Evolutionary conservation across 257 asterid species (phyloP).

Genomic region (Thymus quinquecostatus): DNA sequence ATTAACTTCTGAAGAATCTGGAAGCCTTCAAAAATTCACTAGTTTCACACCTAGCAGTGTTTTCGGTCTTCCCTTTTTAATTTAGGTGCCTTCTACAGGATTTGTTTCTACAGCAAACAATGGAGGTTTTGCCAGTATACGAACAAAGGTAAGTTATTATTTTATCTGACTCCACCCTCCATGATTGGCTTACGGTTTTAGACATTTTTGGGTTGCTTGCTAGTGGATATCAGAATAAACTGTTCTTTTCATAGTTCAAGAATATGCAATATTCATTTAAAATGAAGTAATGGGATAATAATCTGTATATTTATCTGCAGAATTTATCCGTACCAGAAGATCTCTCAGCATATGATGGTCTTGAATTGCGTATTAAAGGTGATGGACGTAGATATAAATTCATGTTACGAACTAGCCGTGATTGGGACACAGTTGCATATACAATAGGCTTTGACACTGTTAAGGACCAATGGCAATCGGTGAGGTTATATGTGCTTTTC

Average conservation of each 20-base stretch:
- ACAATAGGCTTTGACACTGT: conserved; percentile 76
- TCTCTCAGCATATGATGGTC: conserved; percentile 94
- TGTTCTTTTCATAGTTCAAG: not conserved
- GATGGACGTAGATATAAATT: conserved; percentile 90
- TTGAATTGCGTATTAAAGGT: conserved; percentile 83
- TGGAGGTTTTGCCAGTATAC: conserved; percentile 91
- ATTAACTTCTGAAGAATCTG: conserved; percentile 2
- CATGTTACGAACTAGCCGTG: conserved; percentile 79
- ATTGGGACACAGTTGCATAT: conserved; percentile 95
- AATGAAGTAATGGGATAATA: conserved; percentile 9
- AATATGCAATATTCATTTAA: not conserved
- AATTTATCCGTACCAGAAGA: conserved; percentile 82
- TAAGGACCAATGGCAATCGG: conserved; percentile 92
- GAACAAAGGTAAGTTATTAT: conserved; percentile 68
- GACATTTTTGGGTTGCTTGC: not conserved
- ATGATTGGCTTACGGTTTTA: not conserved
- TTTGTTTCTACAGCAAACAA: conserved; percentile 88
- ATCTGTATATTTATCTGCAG: conserved; percentile 43
- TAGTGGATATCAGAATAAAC: not conserved
- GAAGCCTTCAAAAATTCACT: not conserved
- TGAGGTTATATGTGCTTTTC: conserved; percentile 36
- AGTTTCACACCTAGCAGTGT: not conserved
- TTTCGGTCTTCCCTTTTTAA: conserved; percentile 13
- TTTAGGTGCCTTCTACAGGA: conserved; percentile 48
- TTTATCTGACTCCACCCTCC: not conserved